Evolutionary conservation across 1,284 basidiomycete genomes (phyloP), one percentile per base, ranked within the genome.

Genomic region (Hypsizygus ulmarius): DNA sequence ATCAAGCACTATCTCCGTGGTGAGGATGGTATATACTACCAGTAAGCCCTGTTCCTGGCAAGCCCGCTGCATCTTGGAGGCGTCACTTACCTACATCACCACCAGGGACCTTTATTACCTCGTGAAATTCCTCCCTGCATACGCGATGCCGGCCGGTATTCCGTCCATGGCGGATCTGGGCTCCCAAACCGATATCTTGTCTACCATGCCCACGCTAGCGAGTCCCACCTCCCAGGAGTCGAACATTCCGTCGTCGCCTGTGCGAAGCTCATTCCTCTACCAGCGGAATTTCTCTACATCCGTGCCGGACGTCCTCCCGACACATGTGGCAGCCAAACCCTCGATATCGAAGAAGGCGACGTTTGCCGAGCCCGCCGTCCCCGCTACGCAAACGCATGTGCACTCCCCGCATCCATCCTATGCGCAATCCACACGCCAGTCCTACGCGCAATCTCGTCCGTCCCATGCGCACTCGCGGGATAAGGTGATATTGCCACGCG

Each of bases 111-210:
- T 87, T 3, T 84, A 81, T 62, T 77, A 82, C 55, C 73, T 79
- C 44, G 76, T 82, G 60, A 85, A 84, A 59, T 84, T 79, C 64
- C 73, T 87, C n/a, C 83, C 83, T 1, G 69, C 77, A 4, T 86
- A 86, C 57, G 74, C 77, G 1, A 66, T 85, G 5, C 82, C 82
- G 0, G 59, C 77, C 1, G 78, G 79, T 27, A 62, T 79, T 39
- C 78, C 81, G 10, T 76, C 75, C 12, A 58, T 59, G 30, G 53
- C 62, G n/a, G 73, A 78, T 49, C 51, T 70, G 48, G 39, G 8
- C 15, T 48, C 35, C 49, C 53, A 10, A 47, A 53, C 32, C 45
- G 57, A 19, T 51, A 42, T n/a, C 33, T 11, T 28, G 16, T 14
- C 3, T 5, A 21, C 27, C n/a, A 43, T 51, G 9, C 49, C 56